Conservation (phyloP, 2,329 filamentous ascomycete species). For the Ceratocystis cubensis region DNA sequence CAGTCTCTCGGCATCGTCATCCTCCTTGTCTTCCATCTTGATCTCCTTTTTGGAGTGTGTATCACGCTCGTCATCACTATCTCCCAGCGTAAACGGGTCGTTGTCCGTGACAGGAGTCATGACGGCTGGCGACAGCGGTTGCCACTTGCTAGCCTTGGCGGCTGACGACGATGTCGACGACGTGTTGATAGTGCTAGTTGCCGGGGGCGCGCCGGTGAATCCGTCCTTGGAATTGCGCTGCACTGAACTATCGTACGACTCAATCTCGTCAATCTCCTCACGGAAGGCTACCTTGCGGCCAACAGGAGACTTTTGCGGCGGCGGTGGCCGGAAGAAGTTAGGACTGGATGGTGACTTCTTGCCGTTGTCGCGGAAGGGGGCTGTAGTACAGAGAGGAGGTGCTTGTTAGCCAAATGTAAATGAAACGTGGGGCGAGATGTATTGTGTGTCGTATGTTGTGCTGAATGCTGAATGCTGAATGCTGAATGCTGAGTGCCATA, state of each 20-base stretch:
- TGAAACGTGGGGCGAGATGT: background rate
- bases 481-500: no score
- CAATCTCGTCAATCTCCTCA: conserved; percentile 62
- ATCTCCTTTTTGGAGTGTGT: conserved; percentile 28
- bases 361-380: conserved; percentile 37
- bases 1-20: conserved; percentile 47
- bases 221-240: conserved; percentile 42
- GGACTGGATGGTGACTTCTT: conserved; percentile 58
- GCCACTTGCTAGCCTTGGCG: conserved; percentile 84
- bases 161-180: conserved; percentile 29
- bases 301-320: conserved; percentile 41
- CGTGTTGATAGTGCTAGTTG: conserved; percentile 20
- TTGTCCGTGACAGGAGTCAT: conserved; percentile 45
- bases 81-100: conserved; percentile 90
- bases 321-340: conserved; percentile 57
- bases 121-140: conserved; percentile 75
- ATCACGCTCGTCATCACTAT: conserved; percentile 86
- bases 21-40: conserved; percentile 42
- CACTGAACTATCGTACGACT: conserved; percentile 53
- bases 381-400: conserved; percentile 27
- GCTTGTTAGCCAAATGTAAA: conserved; percentile 25
- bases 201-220: conserved; percentile 10
- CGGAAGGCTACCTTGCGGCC: conserved; percentile 46
- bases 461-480: no score
- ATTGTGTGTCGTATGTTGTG: background rate